Conservation (phyloP, 768 basidiomycete genomes). For the Boletus edulis region DNA sequence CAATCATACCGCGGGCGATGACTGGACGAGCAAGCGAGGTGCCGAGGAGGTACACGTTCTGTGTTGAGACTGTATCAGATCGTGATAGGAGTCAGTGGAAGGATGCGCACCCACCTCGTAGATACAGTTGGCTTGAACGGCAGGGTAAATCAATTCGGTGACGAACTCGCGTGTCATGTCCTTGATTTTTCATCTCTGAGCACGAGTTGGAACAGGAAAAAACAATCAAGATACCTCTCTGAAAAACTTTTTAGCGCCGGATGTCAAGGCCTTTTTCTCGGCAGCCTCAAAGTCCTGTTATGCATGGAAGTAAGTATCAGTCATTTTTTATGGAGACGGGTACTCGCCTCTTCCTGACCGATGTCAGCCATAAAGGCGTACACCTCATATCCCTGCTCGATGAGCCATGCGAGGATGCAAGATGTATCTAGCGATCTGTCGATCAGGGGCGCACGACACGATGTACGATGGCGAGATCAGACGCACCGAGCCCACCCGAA, state of each 20-base stretch:
- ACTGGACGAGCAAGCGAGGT: slow-evolving; percentile 98
- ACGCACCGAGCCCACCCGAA: slow-evolving; percentile 94
- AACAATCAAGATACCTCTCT: slow-evolving; percentile 56
- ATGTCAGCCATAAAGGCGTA: slow-evolving; percentile 97
- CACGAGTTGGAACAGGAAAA: neutral
- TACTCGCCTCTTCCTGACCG: slow-evolving; percentile 79
- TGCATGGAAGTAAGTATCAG: neutral
- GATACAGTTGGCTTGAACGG: slow-evolving; percentile 97
- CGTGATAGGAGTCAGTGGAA: neutral
- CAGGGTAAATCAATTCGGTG: slow-evolving; percentile 95
- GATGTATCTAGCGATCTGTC: slow-evolving; percentile 69
- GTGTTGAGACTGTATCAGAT: neutral
- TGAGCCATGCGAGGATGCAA: slow-evolving; percentile 98
- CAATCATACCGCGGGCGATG: slow-evolving; percentile 99
- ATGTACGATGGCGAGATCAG: neutral
- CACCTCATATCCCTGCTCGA: slow-evolving; percentile 97
- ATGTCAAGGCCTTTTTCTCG: slow-evolving; percentile 79
- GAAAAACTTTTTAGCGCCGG: slow-evolving; percentile 97
- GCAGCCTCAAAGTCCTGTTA: slow-evolving; percentile 90
- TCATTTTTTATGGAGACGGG: neutral
- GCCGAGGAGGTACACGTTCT: slow-evolving; percentile 96
- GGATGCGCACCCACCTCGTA: slow-evolving; percentile 79
- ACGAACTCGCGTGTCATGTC: slow-evolving; percentile 95
- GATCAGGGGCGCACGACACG: slow-evolving; percentile 3
- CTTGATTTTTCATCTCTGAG: slow-evolving; percentile 37